A percentile compares a stretch with the other conserved stretches of the same genome.
These are phyloP conservation scores for Carallia brachiata DNA, from an alignment of 345 rosid species.

Conservation along the genomic window DNA sequence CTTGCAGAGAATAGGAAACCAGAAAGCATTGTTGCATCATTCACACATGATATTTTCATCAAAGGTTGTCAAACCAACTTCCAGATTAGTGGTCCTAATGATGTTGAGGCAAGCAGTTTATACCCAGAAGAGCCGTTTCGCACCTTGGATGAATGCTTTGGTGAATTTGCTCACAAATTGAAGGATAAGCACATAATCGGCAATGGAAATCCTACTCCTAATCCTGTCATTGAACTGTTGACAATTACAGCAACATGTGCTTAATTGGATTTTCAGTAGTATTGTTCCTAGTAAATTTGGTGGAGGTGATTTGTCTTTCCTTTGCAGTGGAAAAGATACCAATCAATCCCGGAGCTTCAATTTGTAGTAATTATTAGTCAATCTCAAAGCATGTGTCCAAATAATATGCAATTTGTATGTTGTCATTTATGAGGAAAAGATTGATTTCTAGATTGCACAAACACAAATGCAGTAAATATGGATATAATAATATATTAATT, in stretches of 20 bases:
- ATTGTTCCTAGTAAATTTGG: too few species aligned
- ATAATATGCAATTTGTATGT: too few species aligned
- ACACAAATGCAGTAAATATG: too few species aligned
- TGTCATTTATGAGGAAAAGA: too few species aligned
- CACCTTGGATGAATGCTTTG: slow-evolving; percentile 54
- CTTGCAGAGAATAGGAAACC: slow-evolving; percentile 56
- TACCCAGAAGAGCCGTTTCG: slow-evolving; percentile 49
- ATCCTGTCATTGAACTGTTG: slow-evolving; percentile 27
- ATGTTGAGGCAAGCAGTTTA: slow-evolving; percentile 39
- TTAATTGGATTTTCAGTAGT: not conserved
- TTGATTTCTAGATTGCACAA: too few species aligned
- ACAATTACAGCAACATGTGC: slow-evolving; percentile 31
- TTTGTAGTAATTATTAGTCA: too few species aligned
- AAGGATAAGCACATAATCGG: slow-evolving; percentile 13
- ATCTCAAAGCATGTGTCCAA: too few species aligned
- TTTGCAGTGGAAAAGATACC: too few species aligned
- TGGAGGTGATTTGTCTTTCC: too few species aligned
- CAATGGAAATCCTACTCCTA: slow-evolving; percentile 13
- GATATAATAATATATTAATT: too few species aligned
- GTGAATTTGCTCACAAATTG: slow-evolving; percentile 37
- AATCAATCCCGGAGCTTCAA: too few species aligned
- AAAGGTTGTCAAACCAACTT: slow-evolving; percentile 63
- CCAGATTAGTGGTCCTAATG: slow-evolving; percentile 31
- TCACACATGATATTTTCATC: slow-evolving; percentile 75
- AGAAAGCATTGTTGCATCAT: slow-evolving; percentile 58